phyloP scores from a whole-genome alignment of 768 basidiomycete genomes.

The Boletus huronensis region DNA sequence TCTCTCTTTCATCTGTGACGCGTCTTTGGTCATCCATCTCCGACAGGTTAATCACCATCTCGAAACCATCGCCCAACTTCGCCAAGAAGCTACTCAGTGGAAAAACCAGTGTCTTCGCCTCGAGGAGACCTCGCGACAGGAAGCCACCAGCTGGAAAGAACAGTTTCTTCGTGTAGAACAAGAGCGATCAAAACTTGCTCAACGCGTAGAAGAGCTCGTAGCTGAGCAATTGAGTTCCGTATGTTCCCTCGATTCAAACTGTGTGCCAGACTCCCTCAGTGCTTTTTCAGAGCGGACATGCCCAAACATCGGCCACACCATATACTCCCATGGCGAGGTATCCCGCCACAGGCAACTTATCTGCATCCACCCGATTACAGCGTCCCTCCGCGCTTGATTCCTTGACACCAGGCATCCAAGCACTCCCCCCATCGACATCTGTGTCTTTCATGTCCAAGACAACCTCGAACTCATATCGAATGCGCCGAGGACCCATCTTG shows the following conservation, averaged over 20 bases:
- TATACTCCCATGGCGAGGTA: conserved; percentile 34
- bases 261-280: conserved; percentile 1
- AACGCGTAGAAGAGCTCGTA: conserved; percentile 56
- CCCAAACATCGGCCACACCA: conserved; percentile 18
- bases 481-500: conserved; percentile 6
- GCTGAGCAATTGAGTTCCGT: conserved; percentile 45
- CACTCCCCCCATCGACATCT: conserved; percentile 33
- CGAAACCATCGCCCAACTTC: conserved; percentile 58
- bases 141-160: conserved; percentile 73
- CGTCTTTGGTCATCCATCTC: not conserved
- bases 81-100: conserved; percentile 66
- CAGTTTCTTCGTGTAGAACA: conserved; percentile 73
- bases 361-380: conserved; percentile 27
- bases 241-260: conserved; percentile 17
- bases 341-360: conserved; percentile 24
- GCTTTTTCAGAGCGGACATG: conserved; percentile 13
- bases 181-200: conserved; percentile 56
- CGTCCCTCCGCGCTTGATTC: conserved; percentile 17
- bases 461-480: conserved; percentile 3
- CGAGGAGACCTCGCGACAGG: conserved; percentile 43
- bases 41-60: conserved; percentile 55
- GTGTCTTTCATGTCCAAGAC: conserved; percentile 28
- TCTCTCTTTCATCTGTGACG: not conserved
- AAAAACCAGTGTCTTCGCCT: conserved; percentile 58
- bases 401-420: conserved; percentile 25